Conservation (phyloP, 1,284 basidiomycete genomes). For the Ganoderma lingzhi region DNA sequence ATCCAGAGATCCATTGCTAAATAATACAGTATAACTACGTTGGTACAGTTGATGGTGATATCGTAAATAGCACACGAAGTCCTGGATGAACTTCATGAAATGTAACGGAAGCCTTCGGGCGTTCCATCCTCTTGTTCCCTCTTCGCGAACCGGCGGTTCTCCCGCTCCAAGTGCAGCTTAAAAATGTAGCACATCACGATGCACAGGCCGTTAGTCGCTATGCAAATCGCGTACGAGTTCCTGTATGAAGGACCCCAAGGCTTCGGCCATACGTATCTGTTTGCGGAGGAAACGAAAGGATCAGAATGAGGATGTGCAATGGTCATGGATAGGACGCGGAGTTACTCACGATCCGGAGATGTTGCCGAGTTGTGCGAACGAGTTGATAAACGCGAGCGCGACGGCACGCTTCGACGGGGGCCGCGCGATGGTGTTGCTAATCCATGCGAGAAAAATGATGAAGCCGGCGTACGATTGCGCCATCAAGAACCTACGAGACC, state of each 20-base stretch:
- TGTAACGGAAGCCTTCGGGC: slow-evolving; percentile 57
- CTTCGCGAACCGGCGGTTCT: slow-evolving; percentile 55
- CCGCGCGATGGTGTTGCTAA: slow-evolving; percentile 70
- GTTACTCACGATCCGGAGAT: slow-evolving; percentile 74
- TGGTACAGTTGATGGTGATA: background rate
- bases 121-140: slow-evolving; percentile 51
- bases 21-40: background rate
- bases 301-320: background rate
- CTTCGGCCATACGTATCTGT: slow-evolving; percentile 50
- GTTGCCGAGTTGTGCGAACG: slow-evolving; percentile 79
- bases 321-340: background rate
- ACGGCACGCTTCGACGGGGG: slow-evolving; percentile 82
- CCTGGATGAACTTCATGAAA: slow-evolving; percentile 22
- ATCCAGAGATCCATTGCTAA: background rate
- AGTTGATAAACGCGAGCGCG: slow-evolving; percentile 77
- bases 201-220: slow-evolving; percentile 52
- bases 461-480: slow-evolving; percentile 78
- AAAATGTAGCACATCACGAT: slow-evolving; percentile 66
- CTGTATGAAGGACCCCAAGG: slow-evolving; percentile 51
- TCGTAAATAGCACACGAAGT: slow-evolving; percentile 1
- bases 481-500: slow-evolving; percentile 69
- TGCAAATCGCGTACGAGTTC: slow-evolving; percentile 58
- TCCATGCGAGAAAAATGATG: slow-evolving; percentile 77
- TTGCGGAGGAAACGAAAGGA: background rate
- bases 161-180: slow-evolving; percentile 54